Conservation (phyloP, 78 protist genomes). For the Polysphondylium violaceum region DNA sequence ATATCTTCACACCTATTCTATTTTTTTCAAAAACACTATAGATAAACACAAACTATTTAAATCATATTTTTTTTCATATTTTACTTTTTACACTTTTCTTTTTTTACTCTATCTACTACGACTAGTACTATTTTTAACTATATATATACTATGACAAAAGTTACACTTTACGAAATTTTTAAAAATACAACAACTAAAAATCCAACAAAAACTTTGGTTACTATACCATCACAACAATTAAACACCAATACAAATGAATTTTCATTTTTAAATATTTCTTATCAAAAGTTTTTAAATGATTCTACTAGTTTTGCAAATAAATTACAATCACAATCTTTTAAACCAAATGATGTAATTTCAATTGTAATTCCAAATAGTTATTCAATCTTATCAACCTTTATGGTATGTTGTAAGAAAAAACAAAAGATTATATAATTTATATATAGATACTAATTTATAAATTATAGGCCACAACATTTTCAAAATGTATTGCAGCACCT, state of each 20-base stretch:
- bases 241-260: not conserved
- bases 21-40: not conserved
- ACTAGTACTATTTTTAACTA: not conserved
- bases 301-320: constrained; percentile 15
- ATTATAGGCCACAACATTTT: constrained; percentile 44
- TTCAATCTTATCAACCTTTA: constrained; percentile 47
- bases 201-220: not conserved
- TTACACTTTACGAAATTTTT: constrained; percentile 6
- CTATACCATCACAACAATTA: not conserved
- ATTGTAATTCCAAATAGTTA: constrained; percentile 57
- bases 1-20: not conserved
- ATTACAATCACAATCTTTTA: not conserved
- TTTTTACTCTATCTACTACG: not conserved
- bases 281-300: constrained; percentile 29
- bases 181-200: constrained; percentile 13
- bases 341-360: constrained; percentile 70
- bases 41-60: too few species aligned
- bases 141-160: not conserved
- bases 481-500: constrained; percentile 80
- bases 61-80: too few species aligned
- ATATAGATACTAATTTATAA: not conserved
- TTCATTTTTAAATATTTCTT: not conserved
- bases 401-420: constrained; percentile 6
- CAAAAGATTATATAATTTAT: not conserved
- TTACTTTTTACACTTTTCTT: not conserved